Base-by-base conservation (phyloP, 1,284 basidiomycete species). In the Meira nashicola region DNA sequence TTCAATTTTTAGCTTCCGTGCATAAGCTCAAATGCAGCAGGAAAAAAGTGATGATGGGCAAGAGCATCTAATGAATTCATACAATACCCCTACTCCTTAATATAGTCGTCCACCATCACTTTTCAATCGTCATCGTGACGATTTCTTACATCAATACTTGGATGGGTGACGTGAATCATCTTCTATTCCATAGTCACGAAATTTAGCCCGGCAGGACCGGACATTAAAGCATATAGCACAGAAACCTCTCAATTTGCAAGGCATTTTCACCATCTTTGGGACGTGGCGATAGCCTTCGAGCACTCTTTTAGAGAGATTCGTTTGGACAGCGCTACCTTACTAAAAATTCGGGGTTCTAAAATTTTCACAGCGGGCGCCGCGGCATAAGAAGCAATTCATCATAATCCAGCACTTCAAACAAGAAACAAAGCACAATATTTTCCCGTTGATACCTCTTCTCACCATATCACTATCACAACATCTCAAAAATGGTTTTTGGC, bases 401-500 rank as follows among this genome's bases (percentile, higher is more conserved):
- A 44, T 9, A 17, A 4, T 17, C 43, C 3, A 44, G 43, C 8
- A 17, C 43, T 44, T 17, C 9, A 17, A 17, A 25, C 43, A 44
- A 17, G 8, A 17, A 9, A 3, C 43, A 25, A n/a, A 12, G 17
- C 43, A 44, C 23, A 4, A 17, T 9, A 17, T 44, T 44, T 9
- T 44, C 43, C 9, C 43, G 8, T 44, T 9, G 17, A 17, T 44
- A 17, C 23, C 43, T 44, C 43, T 25, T 44, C 23, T 44, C 43
- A 17, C 9, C 43, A 17, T 25, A 17, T 25, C 43, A 17, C 4
- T 9, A 17, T 21, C 21, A 25, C 14, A 25, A 9, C 47, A n/a
- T n/a, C 33, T n/a, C 15, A n/a, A 38, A 3, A n/a, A 53, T 53
- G 50, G 50, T 53, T 33, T 53, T 53, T 25, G 50, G 50, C 12